Conservation (phyloP, 2,329 filamentous ascomycete species). For the Cytospora piceicola region DNA sequence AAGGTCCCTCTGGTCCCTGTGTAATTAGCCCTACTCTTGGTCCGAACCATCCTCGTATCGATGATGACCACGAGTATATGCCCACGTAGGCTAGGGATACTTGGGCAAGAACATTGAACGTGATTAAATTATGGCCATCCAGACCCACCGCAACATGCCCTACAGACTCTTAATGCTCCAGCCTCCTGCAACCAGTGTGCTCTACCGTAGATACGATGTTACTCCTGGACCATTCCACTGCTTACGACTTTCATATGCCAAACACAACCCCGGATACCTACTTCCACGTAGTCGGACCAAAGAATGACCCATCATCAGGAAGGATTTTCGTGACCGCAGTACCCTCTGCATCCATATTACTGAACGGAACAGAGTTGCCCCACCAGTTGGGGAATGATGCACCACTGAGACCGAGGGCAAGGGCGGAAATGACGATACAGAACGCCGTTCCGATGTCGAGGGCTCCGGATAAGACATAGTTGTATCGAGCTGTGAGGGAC, state of each 20-base stretch:
- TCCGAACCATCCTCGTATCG: no score
- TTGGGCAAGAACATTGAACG: neutral
- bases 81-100: no score
- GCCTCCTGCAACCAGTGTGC: slow-evolving; percentile 36
- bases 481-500: slow-evolving; percentile 50
- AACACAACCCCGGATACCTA: neutral
- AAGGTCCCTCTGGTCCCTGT: no score
- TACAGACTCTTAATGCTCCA: neutral
- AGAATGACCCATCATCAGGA: slow-evolving; percentile 36
- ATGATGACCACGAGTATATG: no score
- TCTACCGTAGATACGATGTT: neutral
- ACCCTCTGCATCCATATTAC: slow-evolving; percentile 27
- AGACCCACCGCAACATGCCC: neutral
- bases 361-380: slow-evolving; percentile 43
- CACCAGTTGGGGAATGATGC: slow-evolving; percentile 54
- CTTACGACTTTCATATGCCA: neutral
- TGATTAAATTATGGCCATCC: no score
- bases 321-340: slow-evolving; percentile 38
- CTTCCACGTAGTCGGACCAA: slow-evolving; percentile 38
- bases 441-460: slow-evolving; percentile 62
- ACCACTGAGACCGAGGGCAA: slow-evolving; percentile 51
- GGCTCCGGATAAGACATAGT: slow-evolving; percentile 62
- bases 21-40: no score
- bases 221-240: neutral
- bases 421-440: slow-evolving; percentile 56